Evolutionary conservation across 192 early-diverging fungal species (phyloP), one percentile per base, ranked within the genome.

Genomic region (Umbelopsis vinacea): DNA sequence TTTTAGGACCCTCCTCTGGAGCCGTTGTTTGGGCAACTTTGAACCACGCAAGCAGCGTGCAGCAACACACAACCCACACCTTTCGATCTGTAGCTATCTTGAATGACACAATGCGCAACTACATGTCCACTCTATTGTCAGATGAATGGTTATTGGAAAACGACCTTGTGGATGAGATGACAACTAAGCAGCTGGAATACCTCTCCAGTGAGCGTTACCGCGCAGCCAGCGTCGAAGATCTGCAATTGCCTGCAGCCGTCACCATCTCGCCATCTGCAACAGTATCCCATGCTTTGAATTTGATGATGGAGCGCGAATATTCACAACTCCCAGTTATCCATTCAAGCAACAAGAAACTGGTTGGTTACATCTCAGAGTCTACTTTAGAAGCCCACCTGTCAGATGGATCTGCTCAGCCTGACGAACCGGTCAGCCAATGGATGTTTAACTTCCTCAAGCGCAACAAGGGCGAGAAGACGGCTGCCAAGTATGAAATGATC

Each of bases 311-410:
- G 35, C 81, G 93, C 29, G 93, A 96, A 63, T 96, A 89, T 79
- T 96, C 94, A n/a, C 94, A 96, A 77, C 72, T 96, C 52, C 94
- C 93, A 0, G 92, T 95, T 3, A 82, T 93, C 37, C 83, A 86
- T 69, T 67, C 83, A 0, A 55, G 77, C 46, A 82, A 87, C 69
- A 84, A 89, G 29, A 89, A 92, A 35, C 79, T 94, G 23, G 77
- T 93, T 46, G 94, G 94, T 0, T 93, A 92, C 70, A 80, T 96
- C 67, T 92, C 93, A 5, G 78, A 92, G 35, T 80, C 87, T 3
- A 80, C 88, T 0, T 76, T 90, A 46, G 88, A 91, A 69, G 76
- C 85, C 33, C 74, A 82, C 29, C 26, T 93, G 21, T 87, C 89
- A 29, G 82, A 82, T 43, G 85, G 84, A 12, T 70, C 69, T 2